Conservation (phyloP, 2,329 filamentous ascomycete species). For the Didymosphaeria variabile region DNA sequence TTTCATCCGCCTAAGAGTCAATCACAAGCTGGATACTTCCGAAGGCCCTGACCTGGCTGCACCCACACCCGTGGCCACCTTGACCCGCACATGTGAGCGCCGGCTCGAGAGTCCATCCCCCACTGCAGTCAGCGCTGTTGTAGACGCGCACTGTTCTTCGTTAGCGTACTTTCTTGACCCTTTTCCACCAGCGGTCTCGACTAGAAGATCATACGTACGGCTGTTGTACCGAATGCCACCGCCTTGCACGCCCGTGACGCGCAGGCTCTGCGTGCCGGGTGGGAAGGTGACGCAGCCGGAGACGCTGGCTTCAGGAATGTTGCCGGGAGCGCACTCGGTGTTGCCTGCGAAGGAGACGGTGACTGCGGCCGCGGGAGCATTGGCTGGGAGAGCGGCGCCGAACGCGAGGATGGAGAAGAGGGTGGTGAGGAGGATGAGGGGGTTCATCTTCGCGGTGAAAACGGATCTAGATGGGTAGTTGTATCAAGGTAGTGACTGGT, state of each 20-base stretch:
- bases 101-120: conserved; percentile 17
- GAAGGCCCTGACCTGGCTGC: conserved; percentile 16
- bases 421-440: conserved; percentile 4
- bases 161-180: too few species aligned
- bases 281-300: not conserved
- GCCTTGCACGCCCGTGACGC: conserved; percentile 1
- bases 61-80: conserved; percentile 10
- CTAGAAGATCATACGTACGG: conserved; percentile 7
- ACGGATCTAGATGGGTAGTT: not conserved
- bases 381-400: not conserved
- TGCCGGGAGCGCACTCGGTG: not conserved
- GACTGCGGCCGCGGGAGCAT: not conserved
- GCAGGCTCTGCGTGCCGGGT: conserved; percentile 5
- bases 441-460: conserved; percentile 5
- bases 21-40: conserved; percentile 18
- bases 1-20: not conserved
- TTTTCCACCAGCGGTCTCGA: not conserved
- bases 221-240: conserved; percentile 16
- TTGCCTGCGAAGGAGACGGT: not conserved
- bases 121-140: conserved; percentile 11
- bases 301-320: not conserved
- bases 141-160: conserved; percentile 16
- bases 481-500: not conserved
- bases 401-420: not conserved
- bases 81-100: not conserved